Conservation (phyloP, 805 yeast genomes). For the Sungouiella blattae region DNA sequence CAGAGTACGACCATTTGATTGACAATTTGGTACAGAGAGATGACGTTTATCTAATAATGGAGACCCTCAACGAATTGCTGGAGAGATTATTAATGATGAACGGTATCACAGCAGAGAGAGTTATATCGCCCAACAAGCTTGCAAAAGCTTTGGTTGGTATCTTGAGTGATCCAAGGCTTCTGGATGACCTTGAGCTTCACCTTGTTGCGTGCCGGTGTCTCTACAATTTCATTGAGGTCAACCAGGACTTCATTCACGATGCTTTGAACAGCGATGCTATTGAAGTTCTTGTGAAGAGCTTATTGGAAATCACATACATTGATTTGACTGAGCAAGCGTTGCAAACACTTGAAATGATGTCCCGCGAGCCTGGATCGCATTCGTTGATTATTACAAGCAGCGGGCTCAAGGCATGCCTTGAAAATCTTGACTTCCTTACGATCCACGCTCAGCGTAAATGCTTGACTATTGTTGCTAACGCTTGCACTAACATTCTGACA, state of each 20-base stretch:
- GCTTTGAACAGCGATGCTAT: constrained; percentile 66
- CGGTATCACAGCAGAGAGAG: constrained; percentile 56
- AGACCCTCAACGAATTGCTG: constrained; percentile 61
- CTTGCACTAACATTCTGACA: constrained; percentile 49
- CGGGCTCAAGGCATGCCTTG: constrained; percentile 62
- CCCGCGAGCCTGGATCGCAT: constrained; percentile 50
- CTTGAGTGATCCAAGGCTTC: constrained; percentile 53
- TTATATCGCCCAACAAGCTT: constrained; percentile 57
- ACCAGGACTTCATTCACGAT: constrained; percentile 57
- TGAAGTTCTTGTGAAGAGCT: constrained; percentile 58
- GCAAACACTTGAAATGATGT: constrained; percentile 66
- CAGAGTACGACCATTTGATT: constrained; percentile 34
- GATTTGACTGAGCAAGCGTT: constrained; percentile 91
- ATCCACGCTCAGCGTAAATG: constrained; percentile 86
- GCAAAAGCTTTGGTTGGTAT: constrained; percentile 54
- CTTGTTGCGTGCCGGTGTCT: constrained; percentile 80
- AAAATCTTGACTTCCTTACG: constrained; percentile 83
- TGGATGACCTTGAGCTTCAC: constrained; percentile 74
- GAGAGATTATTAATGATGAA: constrained; percentile 69
- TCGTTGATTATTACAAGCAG: constrained; percentile 52
- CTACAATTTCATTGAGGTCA: constrained; percentile 74
- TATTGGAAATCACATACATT: constrained; percentile 74
- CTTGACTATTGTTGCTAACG: constrained; percentile 64
- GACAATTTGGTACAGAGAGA: constrained; percentile 41
- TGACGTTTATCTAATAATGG: constrained; percentile 60